phyloP scores from a whole-genome alignment of 2,329 filamentous ascomycete genomes.

The Chaetomium olivaceum region DNA sequence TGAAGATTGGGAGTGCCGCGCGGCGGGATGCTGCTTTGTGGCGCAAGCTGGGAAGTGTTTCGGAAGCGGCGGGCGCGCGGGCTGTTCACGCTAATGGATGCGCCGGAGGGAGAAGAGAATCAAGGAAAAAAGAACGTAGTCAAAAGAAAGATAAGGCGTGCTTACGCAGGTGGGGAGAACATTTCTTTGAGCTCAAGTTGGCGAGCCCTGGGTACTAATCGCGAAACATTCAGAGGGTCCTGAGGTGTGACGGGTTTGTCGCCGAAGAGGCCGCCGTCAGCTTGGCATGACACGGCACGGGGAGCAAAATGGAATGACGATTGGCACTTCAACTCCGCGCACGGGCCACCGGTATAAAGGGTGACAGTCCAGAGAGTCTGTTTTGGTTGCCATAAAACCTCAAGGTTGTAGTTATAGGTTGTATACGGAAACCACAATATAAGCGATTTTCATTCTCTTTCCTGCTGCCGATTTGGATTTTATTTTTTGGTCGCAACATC shows the following conservation, averaged over 20 bases:
- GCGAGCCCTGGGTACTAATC: slow-evolving; percentile 9
- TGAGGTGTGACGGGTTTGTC: slow-evolving; percentile 1
- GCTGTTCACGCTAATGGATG: slow-evolving; percentile 1
- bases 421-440: too few relatives aligned
- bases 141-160: slow-evolving; percentile 22
- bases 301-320: slow-evolving; percentile 15
- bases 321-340: slow-evolving; percentile 13
- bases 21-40: not conserved
- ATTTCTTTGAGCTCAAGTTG: slow-evolving; percentile 15
- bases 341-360: slow-evolving; percentile 8
- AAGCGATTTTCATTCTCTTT: too few relatives aligned
- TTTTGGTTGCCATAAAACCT: too few relatives aligned
- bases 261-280: slow-evolving; percentile 15
- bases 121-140: not conserved
- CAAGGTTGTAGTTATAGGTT: too few relatives aligned
- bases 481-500: too few relatives aligned
- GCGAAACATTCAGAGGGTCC: slow-evolving; percentile 18
- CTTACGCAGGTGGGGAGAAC: not conserved
- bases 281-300: not conserved
- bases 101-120: slow-evolving; percentile 4
- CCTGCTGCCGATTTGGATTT: too few relatives aligned
- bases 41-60: slow-evolving; percentile 3
- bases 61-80: slow-evolving; percentile 15
- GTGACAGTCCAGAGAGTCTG: too few relatives aligned
- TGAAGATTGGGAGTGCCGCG: not conserved